Percentiles rank a stretch among this genome's conserved stretches.
Conservation (phyloP, 306 rosid genomes). For the Malus fusca region DNA sequence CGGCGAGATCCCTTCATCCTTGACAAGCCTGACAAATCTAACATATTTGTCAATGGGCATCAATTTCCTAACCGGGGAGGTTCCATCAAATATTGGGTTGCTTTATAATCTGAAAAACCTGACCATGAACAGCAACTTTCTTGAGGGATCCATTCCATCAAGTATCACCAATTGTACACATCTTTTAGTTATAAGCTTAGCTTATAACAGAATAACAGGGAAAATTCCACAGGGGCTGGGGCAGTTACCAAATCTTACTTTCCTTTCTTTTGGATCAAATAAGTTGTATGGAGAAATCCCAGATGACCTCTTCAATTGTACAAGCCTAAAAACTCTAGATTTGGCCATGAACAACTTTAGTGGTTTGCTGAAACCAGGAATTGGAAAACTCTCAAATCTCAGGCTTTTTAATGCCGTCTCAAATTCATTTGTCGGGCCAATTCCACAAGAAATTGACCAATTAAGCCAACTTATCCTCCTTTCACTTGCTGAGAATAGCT, state of each 20-base stretch:
- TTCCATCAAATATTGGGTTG: constrained; percentile 60
- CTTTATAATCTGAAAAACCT: constrained; percentile 59
- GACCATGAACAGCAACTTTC: constrained; percentile 22
- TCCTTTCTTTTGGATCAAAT: constrained; percentile 38
- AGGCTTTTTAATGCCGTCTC: constrained; percentile 9
- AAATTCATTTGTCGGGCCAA: constrained; percentile 60
- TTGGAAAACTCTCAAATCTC: constrained; percentile 53
- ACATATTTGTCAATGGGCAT: constrained; percentile 47
- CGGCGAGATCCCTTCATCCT: constrained; percentile 58
- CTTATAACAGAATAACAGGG: constrained; percentile 44
- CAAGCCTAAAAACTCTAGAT: constrained; percentile 44
- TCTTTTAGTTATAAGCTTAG: constrained; percentile 37
- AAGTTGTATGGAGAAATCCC: constrained; percentile 72
- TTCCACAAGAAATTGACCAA: constrained; percentile 64
- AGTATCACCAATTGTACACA: constrained; percentile 65
- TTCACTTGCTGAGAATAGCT: constrained; percentile 43
- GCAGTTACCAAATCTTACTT: constrained; percentile 55
- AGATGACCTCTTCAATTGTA: constrained; percentile 64
- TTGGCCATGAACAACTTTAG: constrained; percentile 41
- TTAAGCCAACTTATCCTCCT: constrained; percentile 44
- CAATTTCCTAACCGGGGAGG: constrained; percentile 66
- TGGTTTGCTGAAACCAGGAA: constrained; percentile 51
- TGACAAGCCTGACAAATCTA: constrained; percentile 58
- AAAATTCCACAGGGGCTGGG: constrained; percentile 59
- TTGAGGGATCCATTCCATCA: constrained; percentile 58